Evolutionary conservation across 176 grass and related monocot species (phyloP).

Genomic region (Microstegium vimineum): DNA sequence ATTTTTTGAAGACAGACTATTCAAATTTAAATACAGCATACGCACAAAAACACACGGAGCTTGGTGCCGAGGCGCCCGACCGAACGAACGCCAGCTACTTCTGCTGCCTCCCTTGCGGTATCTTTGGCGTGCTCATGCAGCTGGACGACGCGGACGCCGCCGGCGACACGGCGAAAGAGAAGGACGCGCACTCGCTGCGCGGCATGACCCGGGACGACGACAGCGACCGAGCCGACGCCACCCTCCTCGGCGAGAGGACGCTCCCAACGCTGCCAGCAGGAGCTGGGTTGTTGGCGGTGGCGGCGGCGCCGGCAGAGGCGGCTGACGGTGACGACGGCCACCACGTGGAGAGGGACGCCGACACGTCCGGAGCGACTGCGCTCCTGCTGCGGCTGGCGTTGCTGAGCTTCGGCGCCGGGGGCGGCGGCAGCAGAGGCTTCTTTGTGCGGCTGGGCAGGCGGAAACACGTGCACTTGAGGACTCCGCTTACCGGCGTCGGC

Average conservation of each 20-base stretch:
- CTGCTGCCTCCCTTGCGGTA: conserved; percentile 4
- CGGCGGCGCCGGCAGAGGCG: background rate
- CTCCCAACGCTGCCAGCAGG: background rate
- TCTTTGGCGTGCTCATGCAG: conserved; percentile 52
- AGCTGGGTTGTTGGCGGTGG: background rate
- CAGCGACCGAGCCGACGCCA: background rate
- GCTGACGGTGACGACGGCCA: conserved; percentile 31
- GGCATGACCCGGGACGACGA: conserved; percentile 40
- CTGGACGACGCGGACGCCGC: conserved; percentile 39
- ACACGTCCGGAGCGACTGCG: background rate
- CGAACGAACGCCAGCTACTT: background rate
- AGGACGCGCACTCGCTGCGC: conserved; percentile 29
- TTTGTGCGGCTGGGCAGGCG: conserved; percentile 21
- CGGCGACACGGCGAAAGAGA: conserved; percentile 51
- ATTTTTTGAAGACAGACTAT: background rate
- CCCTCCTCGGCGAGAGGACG: background rate
- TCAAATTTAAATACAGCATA: background rate
- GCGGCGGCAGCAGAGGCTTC: background rate
- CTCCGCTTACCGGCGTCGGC: background rate
- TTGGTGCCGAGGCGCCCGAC: background rate
- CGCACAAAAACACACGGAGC: background rate
- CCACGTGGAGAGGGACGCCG: conserved; percentile 35
- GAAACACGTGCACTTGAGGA: conserved; percentile 27
- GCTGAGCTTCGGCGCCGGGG: background rate
- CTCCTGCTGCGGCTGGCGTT: conserved; percentile 1